Percentiles rank a stretch among this genome's conserved stretches.
Conservation (phyloP, 768 basidiomycete genomes). For the Lyophyllum semitale region DNA sequence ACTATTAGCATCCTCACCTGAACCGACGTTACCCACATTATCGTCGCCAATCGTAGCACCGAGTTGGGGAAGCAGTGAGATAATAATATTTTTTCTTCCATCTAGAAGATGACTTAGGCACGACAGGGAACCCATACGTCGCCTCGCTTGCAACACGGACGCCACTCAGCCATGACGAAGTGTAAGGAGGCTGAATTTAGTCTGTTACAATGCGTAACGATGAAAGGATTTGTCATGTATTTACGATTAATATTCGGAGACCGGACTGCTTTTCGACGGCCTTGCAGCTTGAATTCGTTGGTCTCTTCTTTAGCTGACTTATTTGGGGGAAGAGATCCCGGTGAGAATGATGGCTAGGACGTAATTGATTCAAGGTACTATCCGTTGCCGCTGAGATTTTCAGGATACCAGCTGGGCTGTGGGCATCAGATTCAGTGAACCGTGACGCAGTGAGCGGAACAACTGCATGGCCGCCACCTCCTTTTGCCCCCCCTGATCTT, state of each 20-base stretch:
- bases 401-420: neutral
- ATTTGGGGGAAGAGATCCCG: neutral
- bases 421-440: no score
- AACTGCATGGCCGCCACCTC: neutral
- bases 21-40: neutral
- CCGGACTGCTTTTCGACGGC: no score
- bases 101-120: neutral
- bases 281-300: neutral
- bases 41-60: neutral
- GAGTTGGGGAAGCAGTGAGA: conserved; percentile 36
- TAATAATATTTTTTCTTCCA: neutral
- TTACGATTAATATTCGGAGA: no score
- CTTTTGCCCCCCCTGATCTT: neutral
- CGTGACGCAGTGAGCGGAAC: neutral
- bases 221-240: neutral
- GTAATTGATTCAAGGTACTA: neutral
- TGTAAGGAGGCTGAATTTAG: neutral
- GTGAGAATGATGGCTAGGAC: neutral
- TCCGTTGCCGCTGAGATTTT: neutral
- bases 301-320: neutral
- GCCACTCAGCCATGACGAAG: neutral
- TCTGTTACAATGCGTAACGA: neutral
- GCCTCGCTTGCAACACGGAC: conserved; percentile 14
- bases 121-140: conserved; percentile 21
- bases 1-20: neutral